phyloP scores from a whole-genome alignment of 495 filamentous ascomycete species.

The Staphylotrichum tortipilum region DNA sequence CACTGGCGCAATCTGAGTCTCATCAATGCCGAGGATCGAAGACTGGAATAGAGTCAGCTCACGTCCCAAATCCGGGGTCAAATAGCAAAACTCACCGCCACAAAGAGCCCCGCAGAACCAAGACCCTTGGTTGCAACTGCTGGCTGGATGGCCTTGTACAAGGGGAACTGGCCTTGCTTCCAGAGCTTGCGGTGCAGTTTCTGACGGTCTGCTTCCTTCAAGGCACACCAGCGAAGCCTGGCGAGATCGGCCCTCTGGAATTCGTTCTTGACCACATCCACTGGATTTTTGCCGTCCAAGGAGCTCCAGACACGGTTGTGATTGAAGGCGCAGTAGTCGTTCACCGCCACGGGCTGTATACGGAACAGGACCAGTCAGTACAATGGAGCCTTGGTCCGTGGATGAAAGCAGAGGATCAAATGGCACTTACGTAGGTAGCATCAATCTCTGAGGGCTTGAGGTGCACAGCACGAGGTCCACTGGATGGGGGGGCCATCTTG shows the following conservation, averaged over 20 bases:
- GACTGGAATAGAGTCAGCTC: not conserved
- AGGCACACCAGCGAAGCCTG: no score
- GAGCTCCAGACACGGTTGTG: slow-evolving; percentile 3
- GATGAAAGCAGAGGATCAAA: no score
- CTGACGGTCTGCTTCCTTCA: no score
- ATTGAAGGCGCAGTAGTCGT: not conserved
- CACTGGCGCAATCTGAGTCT: not conserved
- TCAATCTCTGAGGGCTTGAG: no score
- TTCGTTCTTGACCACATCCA: not conserved
- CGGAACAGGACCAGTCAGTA: no score
- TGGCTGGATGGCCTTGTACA: slow-evolving; percentile 3
- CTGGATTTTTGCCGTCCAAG: not conserved
- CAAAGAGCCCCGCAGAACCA: not conserved
- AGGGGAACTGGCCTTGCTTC: not conserved
- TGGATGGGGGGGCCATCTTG: no score
- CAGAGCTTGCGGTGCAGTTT: no score
- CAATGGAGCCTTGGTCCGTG: no score
- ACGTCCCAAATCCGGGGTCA: no score
- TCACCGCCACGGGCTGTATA: not conserved
- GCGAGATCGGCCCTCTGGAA: no score
- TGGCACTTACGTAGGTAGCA: no score
- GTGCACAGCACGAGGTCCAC: no score
- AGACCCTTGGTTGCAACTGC: not conserved
- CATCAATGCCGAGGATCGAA: not conserved
- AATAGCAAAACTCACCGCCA: not conserved